A percentile compares a stretch with the other conserved stretches of the same genome.
These are phyloP conservation scores for Huntiella omanensis DNA, from an alignment of 2,329 filamentous ascomycete genomes.

Conservation along the genomic window DNA sequence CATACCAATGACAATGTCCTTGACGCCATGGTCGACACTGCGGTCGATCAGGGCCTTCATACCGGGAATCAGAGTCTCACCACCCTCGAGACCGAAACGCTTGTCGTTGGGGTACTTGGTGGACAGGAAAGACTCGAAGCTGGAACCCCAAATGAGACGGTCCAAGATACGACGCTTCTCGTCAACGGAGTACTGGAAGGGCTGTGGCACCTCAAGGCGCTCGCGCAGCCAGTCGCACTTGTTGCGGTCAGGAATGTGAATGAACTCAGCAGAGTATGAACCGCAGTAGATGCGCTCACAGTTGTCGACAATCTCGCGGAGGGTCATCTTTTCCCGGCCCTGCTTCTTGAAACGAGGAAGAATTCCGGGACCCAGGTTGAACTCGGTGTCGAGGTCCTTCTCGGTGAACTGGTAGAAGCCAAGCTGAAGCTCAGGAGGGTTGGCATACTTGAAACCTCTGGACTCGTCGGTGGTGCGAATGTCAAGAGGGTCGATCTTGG, in stretches of 20 bases:
- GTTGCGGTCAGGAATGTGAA: conserved; percentile 92
- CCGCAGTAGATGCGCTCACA: conserved; percentile 96
- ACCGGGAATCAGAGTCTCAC: conserved; percentile 87
- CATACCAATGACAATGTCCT: conserved; percentile 99
- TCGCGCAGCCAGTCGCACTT: conserved; percentile 98
- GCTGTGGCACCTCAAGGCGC: conserved; percentile 79
- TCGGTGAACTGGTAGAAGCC: conserved; percentile 92
- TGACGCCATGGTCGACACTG: conserved; percentile 94
- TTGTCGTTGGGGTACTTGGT: conserved; percentile 99
- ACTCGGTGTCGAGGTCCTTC: conserved; percentile 82
- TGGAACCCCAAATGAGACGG: conserved; percentile 94
- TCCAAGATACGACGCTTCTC: conserved; percentile 97
- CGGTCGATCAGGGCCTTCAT: conserved; percentile 99
- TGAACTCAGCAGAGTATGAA: conserved; percentile 95
- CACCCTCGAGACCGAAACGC: conserved; percentile 94
- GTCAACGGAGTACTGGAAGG: conserved; percentile 94
- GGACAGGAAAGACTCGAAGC: conserved; percentile 85
- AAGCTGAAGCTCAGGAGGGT: conserved; percentile 80
- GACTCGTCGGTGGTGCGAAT: conserved; percentile 60
- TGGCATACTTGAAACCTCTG: conserved; percentile 66
- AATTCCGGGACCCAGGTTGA: conserved; percentile 82
- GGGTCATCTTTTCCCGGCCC: conserved; percentile 81
- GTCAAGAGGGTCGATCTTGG: conserved; percentile 86
- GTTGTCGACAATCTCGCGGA: conserved; percentile 79
- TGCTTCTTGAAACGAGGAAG: conserved; percentile 83